phyloP scores from a whole-genome alignment of 768 basidiomycete species.

The Exidia glandulosa region DNA sequence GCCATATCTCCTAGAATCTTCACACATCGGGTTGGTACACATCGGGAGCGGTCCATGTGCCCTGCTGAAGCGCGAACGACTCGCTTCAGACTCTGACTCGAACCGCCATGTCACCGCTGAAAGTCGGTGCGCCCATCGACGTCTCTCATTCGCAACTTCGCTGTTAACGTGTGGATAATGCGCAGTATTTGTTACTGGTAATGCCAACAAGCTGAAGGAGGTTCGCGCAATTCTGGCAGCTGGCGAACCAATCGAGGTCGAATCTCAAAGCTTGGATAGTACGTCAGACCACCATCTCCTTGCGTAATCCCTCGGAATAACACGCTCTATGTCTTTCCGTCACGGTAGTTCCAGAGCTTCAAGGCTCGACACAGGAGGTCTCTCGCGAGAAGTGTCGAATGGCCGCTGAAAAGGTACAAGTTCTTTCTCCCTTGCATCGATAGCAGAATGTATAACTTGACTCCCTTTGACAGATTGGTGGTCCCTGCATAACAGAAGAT shows the following conservation, averaged over 20 bases:
- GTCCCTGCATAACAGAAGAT: constrained; percentile 74
- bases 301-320: background rate
- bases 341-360: constrained; percentile 85
- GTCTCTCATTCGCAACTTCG: background rate
- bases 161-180: no score
- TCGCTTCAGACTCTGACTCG: background rate
- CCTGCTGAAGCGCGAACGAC: background rate
- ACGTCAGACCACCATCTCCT: constrained; percentile 19
- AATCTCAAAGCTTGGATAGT: constrained; percentile 73
- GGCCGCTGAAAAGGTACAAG: constrained; percentile 68
- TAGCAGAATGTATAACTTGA: background rate
- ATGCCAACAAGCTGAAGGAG: constrained; percentile 85
- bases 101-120: background rate
- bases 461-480: constrained; percentile 25
- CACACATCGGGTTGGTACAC: no score
- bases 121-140: background rate
- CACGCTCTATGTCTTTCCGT: no score
- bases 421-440: background rate
- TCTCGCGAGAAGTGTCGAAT: constrained; percentile 76
- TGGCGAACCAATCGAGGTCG: constrained; percentile 57
- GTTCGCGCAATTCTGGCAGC: constrained; percentile 73
- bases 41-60: no score
- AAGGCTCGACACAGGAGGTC: constrained; percentile 86
- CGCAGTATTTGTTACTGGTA: constrained; percentile 88
- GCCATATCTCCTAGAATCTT: no score